Evolutionary conservation across 768 basidiomycete genomes (phyloP).

Genomic region (Lentinus brumalis): DNA sequence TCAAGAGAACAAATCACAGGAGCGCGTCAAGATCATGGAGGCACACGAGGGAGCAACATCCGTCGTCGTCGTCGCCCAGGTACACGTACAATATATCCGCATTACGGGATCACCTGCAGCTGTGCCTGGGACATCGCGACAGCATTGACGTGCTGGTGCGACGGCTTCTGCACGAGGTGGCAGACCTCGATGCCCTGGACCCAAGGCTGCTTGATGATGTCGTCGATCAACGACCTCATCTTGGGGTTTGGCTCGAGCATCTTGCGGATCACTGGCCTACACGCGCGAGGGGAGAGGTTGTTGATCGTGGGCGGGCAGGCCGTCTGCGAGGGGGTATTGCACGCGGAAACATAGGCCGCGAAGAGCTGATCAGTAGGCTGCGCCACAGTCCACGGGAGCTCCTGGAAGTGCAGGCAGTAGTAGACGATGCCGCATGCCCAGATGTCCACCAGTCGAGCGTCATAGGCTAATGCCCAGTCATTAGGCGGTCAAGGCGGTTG

Average conservation of each 20-base stretch:
- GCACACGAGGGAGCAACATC: constrained; percentile 1
- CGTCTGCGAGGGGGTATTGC: constrained; percentile 48
- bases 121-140: constrained; percentile 61
- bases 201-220: constrained; percentile 79
- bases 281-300: constrained; percentile 85
- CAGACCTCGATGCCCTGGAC: constrained; percentile 82
- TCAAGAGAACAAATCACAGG: background rate
- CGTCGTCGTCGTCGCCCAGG: background rate
- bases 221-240: constrained; percentile 73
- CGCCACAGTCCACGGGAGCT: constrained; percentile 96
- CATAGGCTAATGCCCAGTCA: constrained; percentile 71
- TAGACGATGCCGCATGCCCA: constrained; percentile 98
- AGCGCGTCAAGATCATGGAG: constrained; percentile 2
- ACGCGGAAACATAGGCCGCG: constrained; percentile 67
- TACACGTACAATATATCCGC: background rate
- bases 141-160: constrained; percentile 60
- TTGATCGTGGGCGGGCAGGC: constrained; percentile 70
- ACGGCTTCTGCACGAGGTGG: constrained; percentile 60
- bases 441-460: constrained; percentile 94
- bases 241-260: constrained; percentile 97
- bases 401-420: constrained; percentile 98
- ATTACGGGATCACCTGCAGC: constrained; percentile 35
- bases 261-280: constrained; percentile 78
- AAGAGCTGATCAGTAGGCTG: constrained; percentile 83
- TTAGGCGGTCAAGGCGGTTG: constrained; percentile 40